Evolutionary conservation across 345 rosid genomes (phyloP).

Genomic region (Kandelia obovata): DNA sequence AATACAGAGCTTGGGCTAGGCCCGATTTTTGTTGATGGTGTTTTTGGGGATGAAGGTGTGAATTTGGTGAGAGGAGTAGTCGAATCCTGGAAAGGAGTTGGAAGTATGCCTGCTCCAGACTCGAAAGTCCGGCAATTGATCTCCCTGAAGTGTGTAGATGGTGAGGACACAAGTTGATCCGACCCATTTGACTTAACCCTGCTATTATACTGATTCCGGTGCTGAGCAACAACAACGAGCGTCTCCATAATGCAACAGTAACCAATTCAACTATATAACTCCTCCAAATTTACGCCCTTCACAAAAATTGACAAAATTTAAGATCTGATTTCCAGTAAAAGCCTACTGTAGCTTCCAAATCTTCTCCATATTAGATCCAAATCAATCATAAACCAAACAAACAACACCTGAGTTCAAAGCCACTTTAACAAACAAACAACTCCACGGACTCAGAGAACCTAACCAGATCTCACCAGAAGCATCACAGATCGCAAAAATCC

Average conservation of each 20-base stretch:
- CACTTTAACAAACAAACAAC: slow-evolving; percentile 9
- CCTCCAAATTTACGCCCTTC: neutral
- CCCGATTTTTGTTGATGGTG: slow-evolving; percentile 22
- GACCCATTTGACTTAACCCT: slow-evolving; percentile 40
- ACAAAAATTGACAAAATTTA: slow-evolving; percentile 14
- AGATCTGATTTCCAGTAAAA: slow-evolving; percentile 1
- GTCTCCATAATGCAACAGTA: slow-evolving; percentile 62
- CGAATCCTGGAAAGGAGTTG: slow-evolving; percentile 45
- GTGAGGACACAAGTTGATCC: slow-evolving; percentile 48
- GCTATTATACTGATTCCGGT: slow-evolving; percentile 55
- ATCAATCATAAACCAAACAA: slow-evolving; percentile 22
- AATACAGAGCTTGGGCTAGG: slow-evolving; percentile 3
- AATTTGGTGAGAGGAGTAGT: slow-evolving; percentile 33
- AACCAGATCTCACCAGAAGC: slow-evolving; percentile 18
- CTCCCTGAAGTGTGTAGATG: slow-evolving; percentile 52
- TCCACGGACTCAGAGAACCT: slow-evolving; percentile 20
- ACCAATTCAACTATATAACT: slow-evolving; percentile 13
- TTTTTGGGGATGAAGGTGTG: slow-evolving; percentile 21
- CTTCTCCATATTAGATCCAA: slow-evolving; percentile 35
- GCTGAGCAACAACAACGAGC: slow-evolving; percentile 64
- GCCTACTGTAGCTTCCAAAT: slow-evolving; percentile 6
- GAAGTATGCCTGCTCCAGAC: slow-evolving; percentile 72
- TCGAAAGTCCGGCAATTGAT: slow-evolving; percentile 75
- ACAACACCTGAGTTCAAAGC: slow-evolving; percentile 1
- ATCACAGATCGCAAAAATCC: slow-evolving; percentile 10